Evolutionary conservation across 1,284 basidiomycete genomes (phyloP), one percentile per base, ranked within the genome.

Genomic region (Retiboletus flavoniger): DNA sequence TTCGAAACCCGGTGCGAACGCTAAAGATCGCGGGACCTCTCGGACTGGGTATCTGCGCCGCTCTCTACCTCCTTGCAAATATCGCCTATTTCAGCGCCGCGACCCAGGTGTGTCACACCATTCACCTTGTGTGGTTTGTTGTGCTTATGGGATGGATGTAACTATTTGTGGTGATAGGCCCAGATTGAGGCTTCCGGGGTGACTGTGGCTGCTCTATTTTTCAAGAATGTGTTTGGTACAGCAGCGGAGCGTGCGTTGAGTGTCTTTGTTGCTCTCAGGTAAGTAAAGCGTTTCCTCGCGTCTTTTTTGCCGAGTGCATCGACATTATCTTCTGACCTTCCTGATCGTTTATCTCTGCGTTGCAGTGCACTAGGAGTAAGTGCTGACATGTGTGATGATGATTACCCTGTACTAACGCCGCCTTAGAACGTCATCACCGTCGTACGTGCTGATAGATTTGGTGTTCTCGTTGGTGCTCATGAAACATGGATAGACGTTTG

Each of bases 21-120:
- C 72, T 85, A 43, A 78, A 78, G 61, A 77, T 81, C 14, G 79
- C 81, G 0, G 82, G 80, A 7, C 79, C 80, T 0, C 71, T 83
- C 7, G 82, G 79, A 3, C 60, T 82, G 9, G 68, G 73, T 5
- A 72, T 79, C 14, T 78, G 78, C 34, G 72, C 79, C 0, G 51
- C 71, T 3, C 64, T 82, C 11, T 84, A 83, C 48, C 54, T 83
- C 16, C 64, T 84, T 3, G 76, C 78, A 4, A 83, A 84, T 47
- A 67, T 84, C 8, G 76, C 82, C 0, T 82, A 80, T 59, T 82
- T 83, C 51, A 73, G 77, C 26, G 69, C 65, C 3, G 58, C 60
- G 48, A 63, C 54, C 56, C 69, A 56, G 51, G 61, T 58, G 5
- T 26, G 55, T 45, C 14, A 6, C 3, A 10, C 24, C 7, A 4